Percentiles rank a stretch among this genome's conserved stretches.
These are phyloP conservation scores for Dissophora ornata DNA, from an alignment of 192 early-diverging fungal genomes.

Conservation along the genomic window DNA sequence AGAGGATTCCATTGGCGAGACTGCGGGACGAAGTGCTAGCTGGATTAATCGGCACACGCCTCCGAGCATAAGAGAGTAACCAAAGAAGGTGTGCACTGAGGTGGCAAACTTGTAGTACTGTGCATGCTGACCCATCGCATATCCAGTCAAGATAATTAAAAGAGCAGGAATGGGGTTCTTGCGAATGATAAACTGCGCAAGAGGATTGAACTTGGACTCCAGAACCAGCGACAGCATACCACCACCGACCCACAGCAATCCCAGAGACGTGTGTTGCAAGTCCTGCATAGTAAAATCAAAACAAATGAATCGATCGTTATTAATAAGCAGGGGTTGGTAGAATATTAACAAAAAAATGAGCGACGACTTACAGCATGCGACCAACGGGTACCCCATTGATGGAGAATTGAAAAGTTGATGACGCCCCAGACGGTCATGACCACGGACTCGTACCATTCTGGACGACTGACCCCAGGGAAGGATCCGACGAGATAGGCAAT, in stretches of 20 bases:
- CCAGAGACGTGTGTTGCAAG: conserved; percentile 54
- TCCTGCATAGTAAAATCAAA: conserved; percentile 22
- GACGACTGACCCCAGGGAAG: conserved; percentile 50
- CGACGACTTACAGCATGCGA: conserved; percentile 52
- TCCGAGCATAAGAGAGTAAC: conserved; percentile 42
- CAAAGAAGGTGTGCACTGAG: conserved; percentile 45
- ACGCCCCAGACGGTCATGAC: conserved; percentile 57
- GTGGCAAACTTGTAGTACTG: conserved; percentile 53
- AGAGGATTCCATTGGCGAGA: conserved; percentile 8
- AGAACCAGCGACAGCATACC: conserved; percentile 55
- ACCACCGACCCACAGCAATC: conserved; percentile 59
- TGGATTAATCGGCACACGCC: conserved; percentile 44
- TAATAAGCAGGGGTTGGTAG: too few species aligned
- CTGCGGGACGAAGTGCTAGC: conserved; percentile 39
- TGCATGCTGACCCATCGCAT: conserved; percentile 47
- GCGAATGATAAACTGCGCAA: conserved; percentile 43
- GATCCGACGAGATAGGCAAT: conserved; percentile 58
- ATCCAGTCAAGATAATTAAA: conserved; percentile 55
- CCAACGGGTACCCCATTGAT: conserved; percentile 57
- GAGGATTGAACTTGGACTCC: conserved; percentile 42
- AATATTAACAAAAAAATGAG: too few species aligned
- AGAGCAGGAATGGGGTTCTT: conserved; percentile 56
- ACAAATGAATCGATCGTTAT: too few species aligned
- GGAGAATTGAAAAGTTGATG: conserved; percentile 54
- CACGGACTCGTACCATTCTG: conserved; percentile 56